phyloP scores from a whole-genome alignment of 768 basidiomycete species.

The Pholiota conissans region DNA sequence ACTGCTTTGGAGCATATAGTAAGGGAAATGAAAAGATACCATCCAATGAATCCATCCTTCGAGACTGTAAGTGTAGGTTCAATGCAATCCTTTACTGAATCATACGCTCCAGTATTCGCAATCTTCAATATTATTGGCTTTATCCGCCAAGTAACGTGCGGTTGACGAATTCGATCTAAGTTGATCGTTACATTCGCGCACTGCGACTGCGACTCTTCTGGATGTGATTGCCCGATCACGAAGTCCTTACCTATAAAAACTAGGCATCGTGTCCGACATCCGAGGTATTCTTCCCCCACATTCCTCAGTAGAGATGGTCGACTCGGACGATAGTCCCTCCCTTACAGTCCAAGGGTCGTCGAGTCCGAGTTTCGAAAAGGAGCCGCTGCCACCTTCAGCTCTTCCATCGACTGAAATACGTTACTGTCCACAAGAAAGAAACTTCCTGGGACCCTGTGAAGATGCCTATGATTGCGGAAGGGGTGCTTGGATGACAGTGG shows the following conservation, averaged over 20 bases:
- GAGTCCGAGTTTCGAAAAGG: slow-evolving; percentile 10
- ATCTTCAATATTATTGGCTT: too few species aligned
- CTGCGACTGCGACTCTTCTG: slow-evolving; percentile 19
- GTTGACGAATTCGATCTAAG: too few species aligned
- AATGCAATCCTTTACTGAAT: too few species aligned
- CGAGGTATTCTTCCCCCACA: neutral
- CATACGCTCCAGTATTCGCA: too few species aligned
- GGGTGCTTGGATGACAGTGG: slow-evolving; percentile 43
- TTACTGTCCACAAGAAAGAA: neutral
- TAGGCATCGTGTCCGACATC: neutral
- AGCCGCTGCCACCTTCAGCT: neutral
- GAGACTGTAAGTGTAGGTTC: too few species aligned
- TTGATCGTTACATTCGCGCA: neutral
- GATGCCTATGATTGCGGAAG: slow-evolving; percentile 26
- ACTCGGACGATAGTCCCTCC: neutral
- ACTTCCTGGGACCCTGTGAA: neutral
- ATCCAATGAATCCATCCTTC: too few species aligned
- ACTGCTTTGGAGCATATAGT: too few species aligned
- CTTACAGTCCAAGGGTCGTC: slow-evolving; percentile 2
- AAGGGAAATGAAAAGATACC: too few species aligned
- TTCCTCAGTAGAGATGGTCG: neutral
- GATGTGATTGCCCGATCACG: slow-evolving; percentile 16
- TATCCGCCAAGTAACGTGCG: too few species aligned
- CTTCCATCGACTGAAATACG: neutral
- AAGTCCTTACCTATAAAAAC: slow-evolving; percentile 9